These are phyloP conservation scores for Funneliformis mosseae DNA, from an alignment of 192 early-diverging fungal genomes.

Conservation along the genomic window DNA sequence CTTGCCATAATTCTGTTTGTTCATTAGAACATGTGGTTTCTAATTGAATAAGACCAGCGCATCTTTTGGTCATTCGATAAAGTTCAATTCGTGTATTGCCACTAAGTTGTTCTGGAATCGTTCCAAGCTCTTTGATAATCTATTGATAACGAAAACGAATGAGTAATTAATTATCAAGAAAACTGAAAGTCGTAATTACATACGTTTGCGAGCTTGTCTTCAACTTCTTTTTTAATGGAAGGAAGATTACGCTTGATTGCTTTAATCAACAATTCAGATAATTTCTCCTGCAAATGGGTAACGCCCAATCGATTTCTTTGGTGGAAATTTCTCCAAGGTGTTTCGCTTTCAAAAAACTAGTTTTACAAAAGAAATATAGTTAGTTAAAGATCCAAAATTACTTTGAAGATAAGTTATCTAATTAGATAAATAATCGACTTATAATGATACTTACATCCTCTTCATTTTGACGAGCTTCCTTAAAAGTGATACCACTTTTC, in stretches of 20 bases:
- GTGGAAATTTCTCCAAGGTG: not conserved
- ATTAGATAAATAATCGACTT: not conserved
- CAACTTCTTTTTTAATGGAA: conserved; percentile 17
- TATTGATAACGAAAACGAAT: not conserved
- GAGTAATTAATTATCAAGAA: not conserved
- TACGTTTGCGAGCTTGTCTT: conserved; percentile 7
- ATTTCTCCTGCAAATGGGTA: not conserved
- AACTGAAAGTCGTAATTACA: not conserved
- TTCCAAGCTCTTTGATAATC: not conserved
- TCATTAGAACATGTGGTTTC: not conserved
- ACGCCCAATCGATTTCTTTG: not conserved
- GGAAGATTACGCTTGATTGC: conserved; percentile 2
- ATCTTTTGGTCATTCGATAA: not conserved
- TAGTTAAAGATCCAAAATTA: not conserved
- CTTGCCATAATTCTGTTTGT: not conserved
- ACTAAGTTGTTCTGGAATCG: not conserved
- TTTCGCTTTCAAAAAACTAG: conserved; percentile 6
- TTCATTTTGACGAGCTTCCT: conserved; percentile 7
- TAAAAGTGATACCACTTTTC: not conserved
- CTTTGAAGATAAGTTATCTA: not conserved
- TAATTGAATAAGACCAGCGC: not conserved
- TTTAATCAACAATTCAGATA: conserved; percentile 21
- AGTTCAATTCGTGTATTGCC: not conserved
- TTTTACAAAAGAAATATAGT: not conserved
- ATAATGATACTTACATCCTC: not conserved